Percentiles rank a stretch among this genome's conserved stretches.
phyloP scores from a whole-genome alignment of 805 yeast genomes.

The Lipomyces spencermartinsiae region DNA sequence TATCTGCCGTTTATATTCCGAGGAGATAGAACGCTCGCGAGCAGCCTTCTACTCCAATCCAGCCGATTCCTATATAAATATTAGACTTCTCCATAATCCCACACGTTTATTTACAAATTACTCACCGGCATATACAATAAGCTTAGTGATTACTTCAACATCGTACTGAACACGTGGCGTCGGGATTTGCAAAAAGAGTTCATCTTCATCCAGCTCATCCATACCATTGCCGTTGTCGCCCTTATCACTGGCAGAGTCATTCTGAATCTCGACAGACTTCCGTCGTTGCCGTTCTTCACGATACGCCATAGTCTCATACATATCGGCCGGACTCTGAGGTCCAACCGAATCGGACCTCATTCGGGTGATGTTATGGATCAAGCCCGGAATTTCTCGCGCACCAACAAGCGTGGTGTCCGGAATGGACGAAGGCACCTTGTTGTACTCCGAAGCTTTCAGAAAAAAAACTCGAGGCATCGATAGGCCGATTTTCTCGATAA shows the following conservation, averaged over 20 bases:
- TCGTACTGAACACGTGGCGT: conserved; percentile 60
- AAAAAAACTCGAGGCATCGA: conserved; percentile 51
- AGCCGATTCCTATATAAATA: conserved; percentile 52
- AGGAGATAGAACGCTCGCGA: conserved; percentile 12
- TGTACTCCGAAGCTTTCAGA: conserved; percentile 48
- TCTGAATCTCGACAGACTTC: conserved; percentile 22
- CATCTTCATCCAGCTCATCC: conserved; percentile 35
- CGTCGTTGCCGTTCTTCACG: conserved; percentile 41
- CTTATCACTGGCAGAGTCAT: neutral
- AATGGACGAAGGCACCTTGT: conserved; percentile 46
- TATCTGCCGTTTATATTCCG: neutral
- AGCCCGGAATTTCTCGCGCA: conserved; percentile 44
- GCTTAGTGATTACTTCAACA: conserved; percentile 76
- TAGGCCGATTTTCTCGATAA: conserved; percentile 47
- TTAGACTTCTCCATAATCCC: neutral
- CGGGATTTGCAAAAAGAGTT: conserved; percentile 41
- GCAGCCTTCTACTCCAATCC: conserved; percentile 50
- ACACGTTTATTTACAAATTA: neutral
- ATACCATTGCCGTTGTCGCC: conserved; percentile 9
- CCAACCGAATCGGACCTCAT: conserved; percentile 50
- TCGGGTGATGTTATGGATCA: conserved; percentile 42
- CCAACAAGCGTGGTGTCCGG: conserved; percentile 47
- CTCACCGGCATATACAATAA: conserved; percentile 77
- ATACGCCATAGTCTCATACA: conserved; percentile 48
- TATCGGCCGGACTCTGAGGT: conserved; percentile 52